Evolutionary conservation across 345 rosid species (phyloP).

Genomic region (Hibiscus trionum): DNA sequence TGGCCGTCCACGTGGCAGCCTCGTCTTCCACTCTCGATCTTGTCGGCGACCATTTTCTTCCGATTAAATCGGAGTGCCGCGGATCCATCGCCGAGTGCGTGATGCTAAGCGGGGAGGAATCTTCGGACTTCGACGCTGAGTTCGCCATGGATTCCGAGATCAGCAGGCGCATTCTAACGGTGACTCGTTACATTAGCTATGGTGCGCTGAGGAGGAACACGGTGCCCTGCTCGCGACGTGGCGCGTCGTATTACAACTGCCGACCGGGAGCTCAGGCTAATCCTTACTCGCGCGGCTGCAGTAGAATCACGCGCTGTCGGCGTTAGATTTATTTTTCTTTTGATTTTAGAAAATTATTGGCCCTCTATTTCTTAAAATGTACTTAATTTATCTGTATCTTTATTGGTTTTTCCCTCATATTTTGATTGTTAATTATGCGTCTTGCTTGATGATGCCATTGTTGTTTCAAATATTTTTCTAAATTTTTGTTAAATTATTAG

Average conservation of each 20-base stretch:
- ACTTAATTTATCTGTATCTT: too few relatives aligned
- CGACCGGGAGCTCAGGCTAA: slow-evolving; percentile 63
- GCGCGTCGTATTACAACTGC: slow-evolving; percentile 90
- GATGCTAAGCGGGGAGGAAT: slow-evolving; percentile 30
- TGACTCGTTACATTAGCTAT: slow-evolving; percentile 67
- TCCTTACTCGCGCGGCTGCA: slow-evolving; percentile 83
- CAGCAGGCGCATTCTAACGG: slow-evolving; percentile 71
- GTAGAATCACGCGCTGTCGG: slow-evolving; percentile 74
- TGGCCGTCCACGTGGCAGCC: slow-evolving; percentile 29
- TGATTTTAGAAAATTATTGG: too few relatives aligned
- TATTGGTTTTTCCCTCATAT: too few relatives aligned
- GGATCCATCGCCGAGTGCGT: slow-evolving; percentile 70
- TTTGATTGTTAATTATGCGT: too few relatives aligned
- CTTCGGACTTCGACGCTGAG: slow-evolving; percentile 34
- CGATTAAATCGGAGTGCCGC: slow-evolving; percentile 42
- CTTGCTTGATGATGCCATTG: too few relatives aligned
- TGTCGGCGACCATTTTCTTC: slow-evolving; percentile 27
- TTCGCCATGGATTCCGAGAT: slow-evolving; percentile 64
- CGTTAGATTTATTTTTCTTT: slow-evolving; percentile 18
- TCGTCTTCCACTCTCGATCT: slow-evolving; percentile 25
- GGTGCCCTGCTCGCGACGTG: slow-evolving; percentile 84
- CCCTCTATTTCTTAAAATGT: too few relatives aligned
- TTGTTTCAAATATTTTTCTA: too few relatives aligned
- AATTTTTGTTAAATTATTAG: too few relatives aligned
- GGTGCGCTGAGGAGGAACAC: slow-evolving; percentile 78